Conservation (phyloP, 2,329 filamentous ascomycete genomes). For the Blumeria hordei region DNA sequence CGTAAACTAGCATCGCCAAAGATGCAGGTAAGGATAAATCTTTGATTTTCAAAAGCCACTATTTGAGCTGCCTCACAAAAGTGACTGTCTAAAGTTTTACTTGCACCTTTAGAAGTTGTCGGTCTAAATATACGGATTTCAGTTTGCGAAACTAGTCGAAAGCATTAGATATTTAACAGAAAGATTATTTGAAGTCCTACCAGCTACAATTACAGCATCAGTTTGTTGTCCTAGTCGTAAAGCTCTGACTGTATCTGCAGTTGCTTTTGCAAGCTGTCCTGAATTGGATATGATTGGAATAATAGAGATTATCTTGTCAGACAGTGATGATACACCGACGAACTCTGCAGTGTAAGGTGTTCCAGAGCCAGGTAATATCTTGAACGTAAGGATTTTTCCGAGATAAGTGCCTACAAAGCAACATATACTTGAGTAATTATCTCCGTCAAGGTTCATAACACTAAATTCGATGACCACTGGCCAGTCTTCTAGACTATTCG, state of each 20-base stretch:
- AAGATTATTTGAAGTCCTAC: conserved; percentile 16
- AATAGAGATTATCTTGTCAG: conserved; percentile 50
- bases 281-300: conserved; percentile 57
- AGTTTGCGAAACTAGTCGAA: conserved; percentile 27
- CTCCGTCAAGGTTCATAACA: conserved; percentile 79
- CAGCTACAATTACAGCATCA: conserved; percentile 58
- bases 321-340: conserved; percentile 40
- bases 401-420: conserved; percentile 75
- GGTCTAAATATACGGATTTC: conserved; percentile 79
- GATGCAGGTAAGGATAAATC: conserved; percentile 57
- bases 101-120: conserved; percentile 65
- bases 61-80: conserved; percentile 65
- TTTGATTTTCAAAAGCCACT: conserved; percentile 47
- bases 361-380: conserved; percentile 49
- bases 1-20: conserved; percentile 64
- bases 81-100: conserved; percentile 62
- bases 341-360: conserved; percentile 49
- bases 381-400: conserved; percentile 73
- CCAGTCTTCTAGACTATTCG: conserved; percentile 37
- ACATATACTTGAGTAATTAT: conserved; percentile 82
- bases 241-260: conserved; percentile 48
- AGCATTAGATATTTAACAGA: not conserved
- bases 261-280: conserved; percentile 53
- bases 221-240: conserved; percentile 51
- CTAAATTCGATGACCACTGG: conserved; percentile 71